Evolutionary conservation across 2,329 filamentous ascomycete species (phyloP).

Genomic region (Scolecobasidium constrictum): DNA sequence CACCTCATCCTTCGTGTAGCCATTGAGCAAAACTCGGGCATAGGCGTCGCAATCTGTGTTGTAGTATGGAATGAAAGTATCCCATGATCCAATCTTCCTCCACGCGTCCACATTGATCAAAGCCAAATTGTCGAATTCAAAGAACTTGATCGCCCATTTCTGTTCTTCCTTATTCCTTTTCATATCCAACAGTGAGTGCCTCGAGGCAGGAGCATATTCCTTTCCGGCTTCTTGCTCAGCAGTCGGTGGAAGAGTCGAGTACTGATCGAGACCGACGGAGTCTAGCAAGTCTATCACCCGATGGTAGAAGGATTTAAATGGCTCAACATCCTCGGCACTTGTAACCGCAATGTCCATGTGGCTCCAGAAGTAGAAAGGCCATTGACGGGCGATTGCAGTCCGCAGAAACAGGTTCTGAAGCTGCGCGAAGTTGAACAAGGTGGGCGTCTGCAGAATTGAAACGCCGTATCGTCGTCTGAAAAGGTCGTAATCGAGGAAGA

Average conservation of each 20-base stretch:
- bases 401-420: conserved; percentile 44
- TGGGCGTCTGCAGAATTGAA: conserved; percentile 39
- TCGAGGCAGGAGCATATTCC: conserved; percentile 2
- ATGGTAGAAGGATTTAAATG: conserved; percentile 22
- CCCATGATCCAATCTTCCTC: conserved; percentile 44
- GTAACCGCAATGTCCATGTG: conserved; percentile 44
- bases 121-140: conserved; percentile 47
- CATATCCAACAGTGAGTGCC: not conserved
- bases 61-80: conserved; percentile 48
- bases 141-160: conserved; percentile 44
- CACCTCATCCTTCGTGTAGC: conserved; percentile 11
- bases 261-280: conserved; percentile 4
- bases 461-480: conserved; percentile 33
- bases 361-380: conserved; percentile 45
- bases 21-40: conserved; percentile 21
- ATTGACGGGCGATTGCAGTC: conserved; percentile 32
- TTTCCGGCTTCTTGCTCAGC: conserved; percentile 4
- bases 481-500: conserved; percentile 43
- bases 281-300: conserved; percentile 16
- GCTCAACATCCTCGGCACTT: conserved; percentile 26
- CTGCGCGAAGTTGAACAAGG: conserved; percentile 43
- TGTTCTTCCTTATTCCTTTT: not conserved
- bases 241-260: conserved; percentile 2
- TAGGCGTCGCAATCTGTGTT: conserved; percentile 41
- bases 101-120: conserved; percentile 44